Evolutionary conservation across 2,329 filamentous ascomycete species (phyloP), one percentile per base, ranked within the genome.

Genomic region (Fusarium buxicola): DNA sequence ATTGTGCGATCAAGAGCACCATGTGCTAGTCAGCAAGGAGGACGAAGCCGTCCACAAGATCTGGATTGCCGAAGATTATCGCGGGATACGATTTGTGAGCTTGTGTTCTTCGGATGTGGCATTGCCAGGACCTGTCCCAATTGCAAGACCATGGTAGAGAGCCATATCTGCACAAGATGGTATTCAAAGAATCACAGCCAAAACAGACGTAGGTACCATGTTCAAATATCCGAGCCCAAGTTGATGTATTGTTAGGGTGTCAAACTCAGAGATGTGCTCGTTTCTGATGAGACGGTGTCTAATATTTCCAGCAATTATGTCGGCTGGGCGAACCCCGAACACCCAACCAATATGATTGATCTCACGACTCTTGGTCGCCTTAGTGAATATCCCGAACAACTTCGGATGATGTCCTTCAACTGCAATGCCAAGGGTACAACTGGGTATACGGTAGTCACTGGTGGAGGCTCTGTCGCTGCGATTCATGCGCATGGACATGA

Each of bases 31-130:
- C 9, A 62, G 18, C 2, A 62, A 44, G 7, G 24, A 18, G 13
- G 46, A 24, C 5, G 15, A 45, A 11, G 1, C 34, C 31, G 25
- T 53, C 2, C n/a, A 16, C 1, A 62, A 59, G 43, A 64, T 59
- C 18, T 59, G 50, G 39, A 56, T 59, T n/a, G 46, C 60, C 32
- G 58, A 64, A 53, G 39, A 62, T 24, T 11, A 44, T 34, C 54
- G 60, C n/a, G 60, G 58, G n/a, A 59, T 64, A 4, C 55, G 58
- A 2, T 41, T 1, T 43, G 35, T 64, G 3, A 50, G 39, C 7
- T 41, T 62, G 18, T 50, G 38, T 34, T n/a, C 43, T 30, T 43
- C 41, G 43, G 39, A 47, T 28, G 28, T 34, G 10, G 24, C 11
- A 7, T 21, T 63, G 12, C 16, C 18, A 40, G 55, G 41, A 36